Base-by-base conservation (phyloP, 1,284 basidiomycete species). In the Coniferiporia weirii region DNA sequence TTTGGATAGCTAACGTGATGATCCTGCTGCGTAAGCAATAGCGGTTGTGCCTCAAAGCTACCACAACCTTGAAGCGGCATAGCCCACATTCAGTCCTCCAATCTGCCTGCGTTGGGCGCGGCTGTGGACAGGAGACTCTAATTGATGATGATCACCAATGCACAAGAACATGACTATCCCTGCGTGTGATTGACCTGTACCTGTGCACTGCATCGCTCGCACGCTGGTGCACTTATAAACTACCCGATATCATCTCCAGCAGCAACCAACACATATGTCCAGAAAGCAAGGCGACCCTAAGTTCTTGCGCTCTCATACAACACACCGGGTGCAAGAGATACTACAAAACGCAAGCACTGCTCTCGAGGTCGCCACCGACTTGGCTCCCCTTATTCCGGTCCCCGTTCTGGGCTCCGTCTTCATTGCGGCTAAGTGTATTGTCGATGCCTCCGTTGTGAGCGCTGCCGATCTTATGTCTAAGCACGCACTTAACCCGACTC, bases 331-430 rank as follows among this genome's bases (percentile, higher is more conserved):
- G n/a, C 22, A 48, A n/a, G 57, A 59, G 20, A 36, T 52, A 34
- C 43, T 57, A 15, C 49, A 44, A 52, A 57, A 52, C 35, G 56
- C 56, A 34, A 52, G 20, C 17, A 19, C 38, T 20, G 49, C 49
- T 32, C 49, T 57, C 10, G 49, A 52, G 9, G 38, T 52, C 19
- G 50, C 56, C 13, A 43, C 35, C 13, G 38, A 51, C n/a, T 27
- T 57, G 38, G 48, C 56, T 4, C 49, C 56, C 3, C 20, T 57
- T 6, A 36, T 57, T 19, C 56, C 56, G 20, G 50, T 52, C 0
- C 56, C 56, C 5, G 22, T 52, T 35, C 20, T 57, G 8, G 27
- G 17, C 32, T 57, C 56, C 19, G 43, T 57, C 38, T 57, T 57
- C 40, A 36, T 38, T 35, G 19, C 49, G 6, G 56, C 56, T 20